Base-by-base conservation (phyloP, 345 rosid species). In the Sapria himalayana region DNA sequence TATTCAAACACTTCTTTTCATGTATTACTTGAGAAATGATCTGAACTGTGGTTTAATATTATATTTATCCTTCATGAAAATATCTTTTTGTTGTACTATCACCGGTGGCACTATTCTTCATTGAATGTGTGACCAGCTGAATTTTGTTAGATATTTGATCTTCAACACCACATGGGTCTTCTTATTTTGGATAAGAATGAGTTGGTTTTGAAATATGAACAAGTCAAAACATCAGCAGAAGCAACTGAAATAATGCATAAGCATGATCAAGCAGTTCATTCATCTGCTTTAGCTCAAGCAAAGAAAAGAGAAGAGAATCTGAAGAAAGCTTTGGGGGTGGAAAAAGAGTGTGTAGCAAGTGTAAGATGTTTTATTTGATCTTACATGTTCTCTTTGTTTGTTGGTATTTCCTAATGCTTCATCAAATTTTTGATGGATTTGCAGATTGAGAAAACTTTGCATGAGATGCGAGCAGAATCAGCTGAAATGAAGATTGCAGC, bases 121-220 rank as follows among this genome's bases (percentile, higher is more conserved):
- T 19, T 46, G 15, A 49, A 11, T 32, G 10, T 42, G 11, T 46
- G 23, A 39, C 13, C 9, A 25, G 20, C 32, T 17, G 36, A 20
- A 49, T 45, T 37, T 38, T 32, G 22, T 67, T 29, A 86, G 97
- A 63, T 79, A 42, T 79, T 63, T 73, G 95, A 82, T 41, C 76
- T 74, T 57, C 95, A 74, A 63, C 91, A 89, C 61, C 86, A 77
- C 33, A 82, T 89, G 95, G 95, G 95, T 41, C 85, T 89, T 55
- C 71, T 89, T 33, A 48, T 79, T 33, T 27, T 79, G 73, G 95
- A 79, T 50, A 77, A 65, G 36, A 76, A 82, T 51, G 76, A 89
- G 56, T 49, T 74, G 45, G 27, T 53, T 35, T 50, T 72, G 15
- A 74, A 66, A 43, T 59, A 64, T 5, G 95, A 84, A 51, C 76